Evolutionary conservation across 495 filamentous ascomycete species (phyloP), one percentile per base, ranked within the genome.

Genomic region (Penicillium verhagenii): DNA sequence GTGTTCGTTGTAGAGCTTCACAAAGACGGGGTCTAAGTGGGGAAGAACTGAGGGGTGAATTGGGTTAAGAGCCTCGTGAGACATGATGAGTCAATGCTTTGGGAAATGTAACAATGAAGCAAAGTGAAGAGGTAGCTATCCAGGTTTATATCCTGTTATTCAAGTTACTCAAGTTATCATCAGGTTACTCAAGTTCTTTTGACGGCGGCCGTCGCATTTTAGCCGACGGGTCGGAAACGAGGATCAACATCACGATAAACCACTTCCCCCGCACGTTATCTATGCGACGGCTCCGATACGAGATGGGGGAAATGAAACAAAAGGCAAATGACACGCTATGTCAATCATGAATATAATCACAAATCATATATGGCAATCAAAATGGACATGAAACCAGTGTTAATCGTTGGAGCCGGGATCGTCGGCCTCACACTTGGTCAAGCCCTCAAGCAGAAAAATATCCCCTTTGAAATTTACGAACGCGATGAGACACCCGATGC

Each of bases 331-430:
- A 58, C 26, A 49, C 33, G 43, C 46, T 6, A 8, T 13, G 18
- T 23, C 6, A 38, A 26, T n/a, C 11, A 20, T 11, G 0, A 31
- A 10, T 38, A 33, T 40, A 28, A 38, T 26, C 11, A 19, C 9
- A 9, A 19, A 29, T 7, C 1, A 26, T 7, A 43, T n/a, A n/a
- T n/a, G n/a, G n/a, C n/a, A n/a, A n/a, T n/a, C n/a, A n/a, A n/a
- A n/a, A n/a, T n/a, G n/a, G n/a, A 9, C 37, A 39, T 66, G 66
- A 53, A 67, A 5, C 63, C 65, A 6, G 59, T 85, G 14, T 65
- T 85, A 40, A 82, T 85, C 58, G 68, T 82, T 39, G 83, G 83
- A 14, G 82, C 76, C 9, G 83, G 83, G 25, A 73, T 86, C 47
- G 77, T 79, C 20, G 82, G 82, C 29, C 69, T 84, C 7, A 71